phyloP scores from a whole-genome alignment of 1,284 basidiomycete genomes.

The Rhodotorula sp. region DNA sequence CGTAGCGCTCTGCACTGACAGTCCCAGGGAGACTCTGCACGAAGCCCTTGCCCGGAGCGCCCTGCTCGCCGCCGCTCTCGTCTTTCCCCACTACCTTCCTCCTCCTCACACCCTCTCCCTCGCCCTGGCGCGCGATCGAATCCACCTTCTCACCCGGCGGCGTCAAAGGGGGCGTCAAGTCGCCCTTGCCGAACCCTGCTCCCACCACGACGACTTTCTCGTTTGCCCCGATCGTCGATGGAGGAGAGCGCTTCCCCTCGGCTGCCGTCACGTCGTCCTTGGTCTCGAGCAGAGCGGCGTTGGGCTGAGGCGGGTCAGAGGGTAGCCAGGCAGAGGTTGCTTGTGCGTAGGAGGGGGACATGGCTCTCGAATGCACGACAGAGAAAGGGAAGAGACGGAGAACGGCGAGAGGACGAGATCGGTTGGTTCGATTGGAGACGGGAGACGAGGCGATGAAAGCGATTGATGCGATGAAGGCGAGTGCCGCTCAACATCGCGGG shows the following conservation, averaged over 20 bases:
- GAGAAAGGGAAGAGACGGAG: no score
- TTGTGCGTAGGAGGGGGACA: slow-evolving; percentile 20
- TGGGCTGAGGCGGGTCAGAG: no score
- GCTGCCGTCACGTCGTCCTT: no score
- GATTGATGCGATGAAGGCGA: no score
- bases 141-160: slow-evolving; percentile 15
- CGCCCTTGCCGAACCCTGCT: neutral
- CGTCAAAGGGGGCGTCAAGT: slow-evolving; percentile 23
- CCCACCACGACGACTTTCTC: neutral
- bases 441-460: no score
- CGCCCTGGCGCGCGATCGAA: neutral
- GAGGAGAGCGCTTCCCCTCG: neutral
- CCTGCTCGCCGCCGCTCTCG: no score
- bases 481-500: no score
- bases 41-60: slow-evolving; percentile 18
- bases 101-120: neutral
- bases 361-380: neutral
- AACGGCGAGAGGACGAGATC: neutral
- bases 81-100: neutral
- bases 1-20: slow-evolving; percentile 12
- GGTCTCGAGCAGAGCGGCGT: no score
- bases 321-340: slow-evolving; percentile 17
- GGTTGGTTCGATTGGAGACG: no score
- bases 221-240: neutral
- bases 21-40: slow-evolving; percentile 20